These are phyloP conservation scores for Carex myosuroides DNA, from an alignment of 176 grass and related monocot species.

Conservation along the genomic window DNA sequence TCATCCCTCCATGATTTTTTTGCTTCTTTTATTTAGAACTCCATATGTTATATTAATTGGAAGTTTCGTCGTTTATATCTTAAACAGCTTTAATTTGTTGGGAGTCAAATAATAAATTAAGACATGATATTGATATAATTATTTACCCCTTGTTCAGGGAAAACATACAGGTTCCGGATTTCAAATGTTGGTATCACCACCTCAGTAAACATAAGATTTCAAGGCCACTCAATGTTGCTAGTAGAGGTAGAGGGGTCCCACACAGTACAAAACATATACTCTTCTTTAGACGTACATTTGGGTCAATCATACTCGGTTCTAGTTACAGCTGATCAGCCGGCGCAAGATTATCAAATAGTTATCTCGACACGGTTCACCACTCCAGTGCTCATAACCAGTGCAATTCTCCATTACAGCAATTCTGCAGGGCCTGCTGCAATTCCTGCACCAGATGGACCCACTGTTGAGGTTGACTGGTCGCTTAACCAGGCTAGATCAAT, in stretches of 20 bases:
- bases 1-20: neutral
- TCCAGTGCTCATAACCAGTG: constrained; percentile 48
- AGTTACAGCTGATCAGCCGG: constrained; percentile 61
- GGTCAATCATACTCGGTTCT: constrained; percentile 95
- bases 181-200: constrained; percentile 80
- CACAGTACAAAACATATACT: constrained; percentile 65
- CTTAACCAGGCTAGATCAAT: constrained; percentile 92
- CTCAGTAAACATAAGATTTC: constrained; percentile 86
- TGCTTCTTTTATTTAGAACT: neutral
- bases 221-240: constrained; percentile 71
- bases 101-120: neutral
- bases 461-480: constrained; percentile 65
- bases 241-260: constrained; percentile 98
- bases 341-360: constrained; percentile 64
- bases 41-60: neutral
- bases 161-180: constrained; percentile 86
- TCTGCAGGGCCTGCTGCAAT: constrained; percentile 29
- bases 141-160: constrained; percentile 40
- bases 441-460: constrained; percentile 49
- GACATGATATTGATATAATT: neutral
- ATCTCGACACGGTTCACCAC: constrained; percentile 73
- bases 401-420: constrained; percentile 76
- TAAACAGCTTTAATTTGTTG: neutral
- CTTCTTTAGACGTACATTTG: constrained; percentile 73
- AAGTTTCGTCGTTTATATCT: too few relatives aligned